phyloP scores from a whole-genome alignment of 345 rosid species.

The Gossypium raimondii region DNA sequence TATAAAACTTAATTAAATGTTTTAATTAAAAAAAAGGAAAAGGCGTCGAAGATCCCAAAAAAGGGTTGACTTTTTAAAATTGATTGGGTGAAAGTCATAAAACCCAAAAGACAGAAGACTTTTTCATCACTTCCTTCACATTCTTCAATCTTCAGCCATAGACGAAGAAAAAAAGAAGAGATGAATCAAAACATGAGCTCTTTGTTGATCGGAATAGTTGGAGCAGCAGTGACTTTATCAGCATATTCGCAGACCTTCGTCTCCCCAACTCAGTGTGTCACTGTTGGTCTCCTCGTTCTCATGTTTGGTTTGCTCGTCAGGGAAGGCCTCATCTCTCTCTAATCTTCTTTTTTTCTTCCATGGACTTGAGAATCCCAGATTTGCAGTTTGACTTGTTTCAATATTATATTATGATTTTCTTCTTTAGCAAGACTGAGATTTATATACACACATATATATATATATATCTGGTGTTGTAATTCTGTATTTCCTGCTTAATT shows the following conservation, averaged over 20 bases:
- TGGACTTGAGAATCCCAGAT: neutral
- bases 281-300: slow-evolving; percentile 61
- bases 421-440: neutral
- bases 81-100: neutral
- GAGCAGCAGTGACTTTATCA: slow-evolving; percentile 66
- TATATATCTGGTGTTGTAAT: neutral
- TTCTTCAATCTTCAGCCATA: neutral
- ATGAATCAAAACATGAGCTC: slow-evolving; percentile 52
- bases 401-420: neutral
- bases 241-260: slow-evolving; percentile 65
- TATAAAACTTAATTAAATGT: too few relatives aligned
- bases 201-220: slow-evolving; percentile 58
- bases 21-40: neutral
- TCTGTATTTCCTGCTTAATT: neutral
- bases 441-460: too few relatives aligned
- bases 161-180: neutral
- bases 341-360: neutral
- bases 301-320: slow-evolving; percentile 64
- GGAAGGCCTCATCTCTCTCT: slow-evolving; percentile 70
- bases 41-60: neutral
- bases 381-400: neutral
- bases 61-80: slow-evolving; percentile 7
- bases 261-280: slow-evolving; percentile 51
- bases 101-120: neutral
- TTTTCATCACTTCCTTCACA: neutral